Base-by-base conservation (phyloP, 208 protist genomes). In the Leishmania major region DNA sequence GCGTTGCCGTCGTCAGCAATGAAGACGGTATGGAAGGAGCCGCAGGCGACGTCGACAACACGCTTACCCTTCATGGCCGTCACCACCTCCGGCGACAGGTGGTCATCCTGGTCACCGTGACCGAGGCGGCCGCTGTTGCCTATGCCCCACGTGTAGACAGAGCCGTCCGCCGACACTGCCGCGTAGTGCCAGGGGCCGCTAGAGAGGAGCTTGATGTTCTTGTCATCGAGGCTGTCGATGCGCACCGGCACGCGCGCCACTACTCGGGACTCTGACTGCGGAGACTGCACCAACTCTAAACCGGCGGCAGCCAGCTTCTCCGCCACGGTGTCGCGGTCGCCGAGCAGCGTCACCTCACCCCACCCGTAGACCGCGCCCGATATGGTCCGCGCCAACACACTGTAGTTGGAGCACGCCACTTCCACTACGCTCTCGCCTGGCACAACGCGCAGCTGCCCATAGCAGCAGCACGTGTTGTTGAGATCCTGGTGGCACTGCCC, bases 171-270 rank as follows among this genome's bases (percentile, higher is more conserved):
- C 28, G 81, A 86, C 66, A 95, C 79, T 4, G 90, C 94, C 55
- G 87, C 92, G 40, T 91, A 92, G 91, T 97, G 94, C 92, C 94
- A 97, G 72, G 91, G 91, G n/a, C 94, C 94, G 45, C 81, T 90
- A 62, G 89, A 79, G 67, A 97, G 77, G 10, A 84, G 67, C 40
- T 31, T 78, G 75, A 94, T 88, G 67, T 78, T 55, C 81, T 88
- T 89, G 69, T 22, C 83, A 47, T 81, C 76, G 53, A 90, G 80
- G 64, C 76, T 79, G 40, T 87, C 74, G 37, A 95, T 69, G 55
- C 66, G 85, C 59, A 90, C 77, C 35, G 92, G 90, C 49, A 83
- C 70, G 6, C 80, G 71, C 7, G 87, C 90, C 22, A 88, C 84
- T 71, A 70, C 35, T 73, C 85, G 81, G 31, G 78, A 67, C 70